Evolutionary conservation across 2,329 filamentous ascomycete species (phyloP).

Genomic region (Ceratocystis variospora): DNA sequence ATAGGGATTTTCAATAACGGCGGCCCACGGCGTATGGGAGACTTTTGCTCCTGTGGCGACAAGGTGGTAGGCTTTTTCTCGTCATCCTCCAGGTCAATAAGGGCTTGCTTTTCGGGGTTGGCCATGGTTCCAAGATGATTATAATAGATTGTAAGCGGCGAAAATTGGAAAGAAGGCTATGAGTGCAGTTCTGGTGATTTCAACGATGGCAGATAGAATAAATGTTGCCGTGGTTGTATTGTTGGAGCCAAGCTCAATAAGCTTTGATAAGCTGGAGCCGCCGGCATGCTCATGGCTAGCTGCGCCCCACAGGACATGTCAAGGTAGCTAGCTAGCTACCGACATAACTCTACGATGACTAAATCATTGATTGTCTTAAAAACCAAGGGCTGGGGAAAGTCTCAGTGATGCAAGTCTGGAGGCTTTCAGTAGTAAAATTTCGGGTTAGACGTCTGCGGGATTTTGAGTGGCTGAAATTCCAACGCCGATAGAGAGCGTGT

Average conservation of each 20-base stretch:
- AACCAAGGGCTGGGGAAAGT: neutral
- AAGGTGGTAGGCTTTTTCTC: neutral
- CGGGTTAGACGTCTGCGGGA: neutral
- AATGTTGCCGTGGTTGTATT: neutral
- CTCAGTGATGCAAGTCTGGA: too few species aligned
- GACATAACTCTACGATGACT: neutral
- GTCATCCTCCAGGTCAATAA: constrained; percentile 15
- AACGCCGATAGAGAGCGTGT: neutral
- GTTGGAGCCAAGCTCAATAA: constrained; percentile 1
- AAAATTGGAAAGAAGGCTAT: neutral
- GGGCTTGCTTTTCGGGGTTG: constrained; percentile 18
- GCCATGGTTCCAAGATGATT: constrained; percentile 8
- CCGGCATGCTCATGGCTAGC: neutral
- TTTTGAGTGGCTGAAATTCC: neutral
- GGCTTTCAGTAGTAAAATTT: neutral
- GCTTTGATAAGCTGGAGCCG: neutral
- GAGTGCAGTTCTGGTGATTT: neutral
- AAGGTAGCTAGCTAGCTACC: neutral
- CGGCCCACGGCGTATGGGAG: constrained; percentile 37
- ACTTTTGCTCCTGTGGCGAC: neutral
- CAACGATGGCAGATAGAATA: neutral
- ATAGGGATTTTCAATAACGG: constrained; percentile 67
- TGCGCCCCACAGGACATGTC: constrained; percentile 4
- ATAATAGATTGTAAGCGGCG: neutral
- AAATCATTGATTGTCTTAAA: neutral